A percentile compares a stretch with the other conserved stretches of the same genome.
phyloP scores from a whole-genome alignment of 1,284 basidiomycete genomes.

The Marasmius fiardii region DNA sequence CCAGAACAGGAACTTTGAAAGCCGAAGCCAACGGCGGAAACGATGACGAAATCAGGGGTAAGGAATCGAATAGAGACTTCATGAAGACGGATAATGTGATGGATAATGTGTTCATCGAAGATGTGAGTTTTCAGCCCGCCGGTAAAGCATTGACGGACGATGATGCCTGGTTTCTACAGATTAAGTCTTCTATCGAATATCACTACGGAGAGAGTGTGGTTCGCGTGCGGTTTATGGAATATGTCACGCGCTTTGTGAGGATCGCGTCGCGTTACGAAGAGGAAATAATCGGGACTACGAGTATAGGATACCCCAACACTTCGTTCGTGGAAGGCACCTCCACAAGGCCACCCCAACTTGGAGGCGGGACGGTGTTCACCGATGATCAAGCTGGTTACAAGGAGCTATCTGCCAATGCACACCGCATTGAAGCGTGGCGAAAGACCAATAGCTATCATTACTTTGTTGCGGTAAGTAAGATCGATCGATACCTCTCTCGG shows the following conservation, averaged over 20 bases:
- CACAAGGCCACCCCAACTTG: constrained; percentile 41
- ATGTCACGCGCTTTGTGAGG: constrained; percentile 70
- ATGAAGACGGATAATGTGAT: constrained; percentile 59
- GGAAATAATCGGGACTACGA: constrained; percentile 59
- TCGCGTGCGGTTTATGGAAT: constrained; percentile 78
- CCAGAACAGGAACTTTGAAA: constrained; percentile 58
- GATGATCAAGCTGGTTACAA: constrained; percentile 57
- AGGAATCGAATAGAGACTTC: constrained; percentile 41
- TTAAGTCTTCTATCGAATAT: constrained; percentile 64
- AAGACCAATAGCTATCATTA: constrained; percentile 65
- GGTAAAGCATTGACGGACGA: not conserved
- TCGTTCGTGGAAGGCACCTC: constrained; percentile 29
- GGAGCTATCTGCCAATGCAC: constrained; percentile 67
- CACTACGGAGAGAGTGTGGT: constrained; percentile 81
- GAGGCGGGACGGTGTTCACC: constrained; percentile 66
- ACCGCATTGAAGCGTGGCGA: constrained; percentile 80
- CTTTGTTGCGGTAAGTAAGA: constrained; percentile 49
- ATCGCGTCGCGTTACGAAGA: constrained; percentile 81
- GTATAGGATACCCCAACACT: constrained; percentile 57
- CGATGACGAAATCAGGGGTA: constrained; percentile 57
- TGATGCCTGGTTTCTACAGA: constrained; percentile 32
- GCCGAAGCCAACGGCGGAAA: constrained; percentile 54
- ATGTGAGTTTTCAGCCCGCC: constrained; percentile 51
- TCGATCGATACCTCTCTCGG: not conserved
- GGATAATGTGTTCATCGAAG: constrained; percentile 89